Conservation (phyloP, 176 grass and related monocot genomes). For the Triticum turgidum region DNA sequence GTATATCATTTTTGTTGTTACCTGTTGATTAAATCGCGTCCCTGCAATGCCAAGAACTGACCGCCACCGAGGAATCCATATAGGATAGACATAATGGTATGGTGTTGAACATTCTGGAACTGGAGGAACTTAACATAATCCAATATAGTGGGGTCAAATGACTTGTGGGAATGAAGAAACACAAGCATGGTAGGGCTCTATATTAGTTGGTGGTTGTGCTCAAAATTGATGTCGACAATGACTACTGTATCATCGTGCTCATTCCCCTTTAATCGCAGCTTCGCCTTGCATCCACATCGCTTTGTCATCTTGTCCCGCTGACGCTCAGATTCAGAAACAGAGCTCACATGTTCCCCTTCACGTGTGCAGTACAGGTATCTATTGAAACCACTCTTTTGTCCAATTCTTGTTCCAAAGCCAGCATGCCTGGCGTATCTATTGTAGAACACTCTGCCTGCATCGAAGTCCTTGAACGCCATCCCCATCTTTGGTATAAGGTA, state of each 20-base stretch:
- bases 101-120: background rate
- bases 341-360: background rate
- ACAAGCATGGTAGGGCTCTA: background rate
- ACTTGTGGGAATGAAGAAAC: background rate
- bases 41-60: background rate
- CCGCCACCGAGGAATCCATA: background rate
- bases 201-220: background rate
- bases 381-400: background rate
- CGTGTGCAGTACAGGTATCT: background rate
- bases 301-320: background rate
- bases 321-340: background rate
- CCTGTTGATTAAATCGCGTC: background rate
- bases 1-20: background rate
- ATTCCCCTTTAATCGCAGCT: background rate
- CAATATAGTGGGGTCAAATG: background rate
- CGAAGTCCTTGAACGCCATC: background rate
- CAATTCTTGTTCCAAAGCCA: background rate
- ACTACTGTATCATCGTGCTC: background rate
- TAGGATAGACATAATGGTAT: background rate
- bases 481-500: background rate
- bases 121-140: background rate
- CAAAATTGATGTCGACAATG: background rate
- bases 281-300: background rate
- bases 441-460: background rate
- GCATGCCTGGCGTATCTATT: background rate